These are phyloP conservation scores for Mycena capillaripes DNA, from an alignment of 768 basidiomycete species.

Conservation along the genomic window DNA sequence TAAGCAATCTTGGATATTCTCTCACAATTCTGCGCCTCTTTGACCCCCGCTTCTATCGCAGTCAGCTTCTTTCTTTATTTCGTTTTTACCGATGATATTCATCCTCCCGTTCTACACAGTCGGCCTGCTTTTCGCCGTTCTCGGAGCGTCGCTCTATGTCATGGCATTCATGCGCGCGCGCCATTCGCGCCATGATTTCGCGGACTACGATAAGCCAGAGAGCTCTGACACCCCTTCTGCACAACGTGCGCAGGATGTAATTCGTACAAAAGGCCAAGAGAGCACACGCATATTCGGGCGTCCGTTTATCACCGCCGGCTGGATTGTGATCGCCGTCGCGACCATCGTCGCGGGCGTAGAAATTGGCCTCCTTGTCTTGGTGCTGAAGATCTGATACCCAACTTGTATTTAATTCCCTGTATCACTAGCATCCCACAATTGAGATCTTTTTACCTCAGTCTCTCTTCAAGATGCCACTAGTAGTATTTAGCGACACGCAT, in stretches of 20 bases:
- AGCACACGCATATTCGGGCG: conserved; percentile 76
- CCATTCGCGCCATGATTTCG: conserved; percentile 82
- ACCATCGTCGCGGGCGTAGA: conserved; percentile 74
- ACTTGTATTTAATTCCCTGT: not conserved
- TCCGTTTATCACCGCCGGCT: conserved; percentile 87
- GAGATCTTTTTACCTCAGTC: not conserved
- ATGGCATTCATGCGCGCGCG: conserved; percentile 72
- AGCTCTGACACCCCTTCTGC: not conserved
- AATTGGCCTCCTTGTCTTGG: conserved; percentile 73
- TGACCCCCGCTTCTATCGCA: conserved; percentile 77
- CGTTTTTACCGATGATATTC: not conserved
- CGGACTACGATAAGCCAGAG: conserved; percentile 65
- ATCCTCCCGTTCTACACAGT: conserved; percentile 43
- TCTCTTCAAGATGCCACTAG: no score
- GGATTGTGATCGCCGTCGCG: conserved; percentile 74
- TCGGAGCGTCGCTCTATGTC: conserved; percentile 73
- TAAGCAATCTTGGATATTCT: conserved; percentile 81
- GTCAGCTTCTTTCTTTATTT: conserved; percentile 55
- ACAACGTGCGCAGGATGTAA: conserved; percentile 42
- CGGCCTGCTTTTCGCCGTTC: conserved; percentile 74
- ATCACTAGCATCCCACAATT: not conserved
- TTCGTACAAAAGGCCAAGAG: conserved; percentile 73
- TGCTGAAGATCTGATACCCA: conserved; percentile 55
- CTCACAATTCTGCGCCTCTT: conserved; percentile 86
- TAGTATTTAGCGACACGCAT: not conserved